These are phyloP conservation scores for Amanita muscaria DNA, from an alignment of 768 basidiomycete genomes.

Conservation along the genomic window DNA sequence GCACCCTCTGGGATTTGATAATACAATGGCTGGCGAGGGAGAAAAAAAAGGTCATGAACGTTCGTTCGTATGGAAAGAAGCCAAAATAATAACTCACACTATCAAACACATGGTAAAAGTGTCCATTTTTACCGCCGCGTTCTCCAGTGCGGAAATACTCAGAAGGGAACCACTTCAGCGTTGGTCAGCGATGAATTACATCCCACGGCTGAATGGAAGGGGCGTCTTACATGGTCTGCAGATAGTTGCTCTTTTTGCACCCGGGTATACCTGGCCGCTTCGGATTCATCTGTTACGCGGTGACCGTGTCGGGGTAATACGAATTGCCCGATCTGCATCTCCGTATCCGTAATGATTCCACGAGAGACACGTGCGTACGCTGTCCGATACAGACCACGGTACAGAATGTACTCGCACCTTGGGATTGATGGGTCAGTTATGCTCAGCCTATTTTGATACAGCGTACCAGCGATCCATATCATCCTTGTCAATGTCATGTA, in stretches of 20 bases:
- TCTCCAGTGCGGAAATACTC: slow-evolving; percentile 51
- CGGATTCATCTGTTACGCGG: slow-evolving; percentile 46
- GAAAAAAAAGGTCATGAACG: slow-evolving; percentile 10
- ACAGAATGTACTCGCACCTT: slow-evolving; percentile 90
- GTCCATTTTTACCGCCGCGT: slow-evolving; percentile 54
- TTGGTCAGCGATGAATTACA: not conserved
- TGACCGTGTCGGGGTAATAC: slow-evolving; percentile 55
- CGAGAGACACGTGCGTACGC: slow-evolving; percentile 79
- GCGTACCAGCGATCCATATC: slow-evolving; percentile 70
- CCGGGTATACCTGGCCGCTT: slow-evolving; percentile 58
- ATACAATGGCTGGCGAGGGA: slow-evolving; percentile 34
- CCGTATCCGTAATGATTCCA: slow-evolving; percentile 82
- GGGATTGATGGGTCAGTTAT: not conserved
- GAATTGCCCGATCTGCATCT: slow-evolving; percentile 84
- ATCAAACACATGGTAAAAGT: slow-evolving; percentile 70
- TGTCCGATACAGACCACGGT: slow-evolving; percentile 70
- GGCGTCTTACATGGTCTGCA: slow-evolving; percentile 45
- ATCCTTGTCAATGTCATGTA: slow-evolving; percentile 72
- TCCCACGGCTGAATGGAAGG: not conserved
- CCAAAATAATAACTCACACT: slow-evolving; percentile 38
- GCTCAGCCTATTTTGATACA: slow-evolving; percentile 9
- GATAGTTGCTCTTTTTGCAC: slow-evolving; percentile 59
- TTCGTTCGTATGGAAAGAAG: not conserved
- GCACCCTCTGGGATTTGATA: slow-evolving; percentile 30
- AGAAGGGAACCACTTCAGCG: slow-evolving; percentile 67